Evolutionary conservation across 2,329 filamentous ascomycete species (phyloP).

Genomic region (Alternaria solani): DNA sequence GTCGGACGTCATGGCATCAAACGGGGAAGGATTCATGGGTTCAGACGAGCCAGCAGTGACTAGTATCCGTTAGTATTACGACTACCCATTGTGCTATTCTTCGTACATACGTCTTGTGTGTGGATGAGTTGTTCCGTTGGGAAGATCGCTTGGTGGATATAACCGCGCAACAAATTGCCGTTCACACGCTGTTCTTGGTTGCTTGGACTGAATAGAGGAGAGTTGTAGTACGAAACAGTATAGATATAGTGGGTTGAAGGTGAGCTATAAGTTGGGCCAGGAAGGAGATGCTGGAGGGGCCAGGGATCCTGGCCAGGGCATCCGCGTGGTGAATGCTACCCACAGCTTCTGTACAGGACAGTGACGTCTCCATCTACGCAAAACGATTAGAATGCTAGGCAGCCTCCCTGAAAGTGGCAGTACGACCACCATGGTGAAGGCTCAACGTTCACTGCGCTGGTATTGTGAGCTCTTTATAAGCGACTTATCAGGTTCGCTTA

Average conservation of each 20-base stretch:
- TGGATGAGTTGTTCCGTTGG: no score
- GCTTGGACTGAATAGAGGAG: no score
- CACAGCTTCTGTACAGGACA: background rate
- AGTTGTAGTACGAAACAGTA: background rate
- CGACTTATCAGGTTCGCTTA: background rate
- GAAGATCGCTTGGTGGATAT: background rate
- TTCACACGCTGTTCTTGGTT: background rate
- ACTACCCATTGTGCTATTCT: no score
- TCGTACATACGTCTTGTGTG: no score
- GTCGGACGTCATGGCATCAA: background rate
- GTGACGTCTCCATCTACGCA: background rate
- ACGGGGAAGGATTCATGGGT: background rate
- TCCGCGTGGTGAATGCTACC: background rate
- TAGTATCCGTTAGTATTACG: background rate
- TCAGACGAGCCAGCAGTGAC: background rate
- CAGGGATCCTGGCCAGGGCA: background rate
- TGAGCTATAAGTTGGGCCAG: background rate
- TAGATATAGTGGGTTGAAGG: background rate
- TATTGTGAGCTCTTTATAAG: background rate
- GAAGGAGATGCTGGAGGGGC: background rate
- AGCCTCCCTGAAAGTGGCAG: background rate
- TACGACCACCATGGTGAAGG: background rate
- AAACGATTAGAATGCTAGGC: background rate
- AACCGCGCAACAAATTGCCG: background rate
- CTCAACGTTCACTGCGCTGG: background rate